Evolutionary conservation across 176 grass and related monocot species (phyloP), one percentile per base, ranked within the genome.

Genomic region (Juncus effusus): DNA sequence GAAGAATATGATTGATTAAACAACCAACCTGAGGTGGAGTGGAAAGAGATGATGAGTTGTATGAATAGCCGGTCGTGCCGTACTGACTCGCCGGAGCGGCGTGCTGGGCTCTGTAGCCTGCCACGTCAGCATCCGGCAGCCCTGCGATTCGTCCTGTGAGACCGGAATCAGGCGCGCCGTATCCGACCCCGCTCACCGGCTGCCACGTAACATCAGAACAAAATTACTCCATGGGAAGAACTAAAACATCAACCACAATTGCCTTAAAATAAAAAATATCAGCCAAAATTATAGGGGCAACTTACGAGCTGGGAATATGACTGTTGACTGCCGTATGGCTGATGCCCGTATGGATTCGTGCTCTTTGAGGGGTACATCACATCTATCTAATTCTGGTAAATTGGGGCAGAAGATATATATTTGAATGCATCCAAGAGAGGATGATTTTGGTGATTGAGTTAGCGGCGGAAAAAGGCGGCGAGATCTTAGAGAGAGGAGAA

Each of bases 321-420:
- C 52, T 85, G 89, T 69, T 93, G 84, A 38, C 44, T 56, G 15
- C 75, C 75, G 42, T 93, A 88, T 0, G 78, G 84, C 19, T 80
- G 89, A 70, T 88, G 89, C 7, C 78, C 85, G 69, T 94, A 94
- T 40, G 77, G 82, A 57, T 85, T 94, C 55, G 77, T 63, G 7
- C 84, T 84, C 57, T 94, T 88, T 28, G 85, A 75, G 6, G 89
- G 89, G 42, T 82, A 94, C 89, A 94, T 94, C 38, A 52, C 9
- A 40, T 38, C 39, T 28, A 28, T 28, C 19, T 0, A 28, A 28
- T 28, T 1, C 19, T 28, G 19, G 19, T 28, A 28, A 28, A 28
- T 28, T 28, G 19, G 19, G 19, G 19, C 19, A 28, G 19, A 28
- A 28, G 1, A 28, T 28, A 28, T 28, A 28, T 28, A 28, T 28